Percentiles rank a stretch among this genome's conserved stretches.
These are phyloP conservation scores for Coriolopsis trogii DNA, from an alignment of 1,284 basidiomycete species.

Conservation along the genomic window DNA sequence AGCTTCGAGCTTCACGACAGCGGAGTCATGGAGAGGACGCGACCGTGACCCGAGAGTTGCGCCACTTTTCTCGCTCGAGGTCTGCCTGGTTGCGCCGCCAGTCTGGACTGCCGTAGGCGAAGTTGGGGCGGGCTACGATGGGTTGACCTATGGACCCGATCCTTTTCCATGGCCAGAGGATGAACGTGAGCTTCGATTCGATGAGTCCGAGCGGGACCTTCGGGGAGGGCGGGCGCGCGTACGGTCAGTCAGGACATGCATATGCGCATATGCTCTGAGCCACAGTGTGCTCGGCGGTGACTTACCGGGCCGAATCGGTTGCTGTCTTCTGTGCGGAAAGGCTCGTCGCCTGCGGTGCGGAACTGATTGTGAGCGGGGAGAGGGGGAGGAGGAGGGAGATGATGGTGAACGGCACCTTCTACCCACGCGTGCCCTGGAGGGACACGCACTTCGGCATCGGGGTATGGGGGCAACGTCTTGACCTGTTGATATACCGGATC, in stretches of 20 bases:
- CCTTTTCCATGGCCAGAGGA: conserved; percentile 66
- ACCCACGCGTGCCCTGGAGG: conserved; percentile 73
- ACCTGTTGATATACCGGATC: conserved; percentile 46
- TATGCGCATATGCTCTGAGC: too few relatives aligned
- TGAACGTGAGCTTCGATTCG: conserved; percentile 59
- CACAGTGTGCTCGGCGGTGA: conserved; percentile 12
- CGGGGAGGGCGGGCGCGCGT: too few relatives aligned
- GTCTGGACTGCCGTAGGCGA: conserved; percentile 36
- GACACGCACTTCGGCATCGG: conserved; percentile 54
- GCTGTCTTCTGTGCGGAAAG: conserved; percentile 70
- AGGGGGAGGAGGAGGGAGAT: not conserved
- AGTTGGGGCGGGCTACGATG: conserved; percentile 26
- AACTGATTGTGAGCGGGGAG: not conserved
- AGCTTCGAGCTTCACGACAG: not conserved
- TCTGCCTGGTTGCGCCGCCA: conserved; percentile 50
- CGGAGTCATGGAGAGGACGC: not conserved
- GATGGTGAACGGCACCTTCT: conserved; percentile 51
- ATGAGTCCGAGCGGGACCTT: conserved; percentile 68
- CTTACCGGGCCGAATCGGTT: conserved; percentile 73
- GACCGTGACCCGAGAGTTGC: conserved; percentile 45
- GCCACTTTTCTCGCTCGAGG: conserved; percentile 47
- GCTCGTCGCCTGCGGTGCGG: conserved; percentile 55
- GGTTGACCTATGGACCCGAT: conserved; percentile 45
- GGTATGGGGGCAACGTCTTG: conserved; percentile 71
- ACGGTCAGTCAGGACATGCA: too few relatives aligned